These are phyloP conservation scores for Magnusiomyces clavatus DNA, from an alignment of 1,139 yeast species.

Conservation along the genomic window DNA sequence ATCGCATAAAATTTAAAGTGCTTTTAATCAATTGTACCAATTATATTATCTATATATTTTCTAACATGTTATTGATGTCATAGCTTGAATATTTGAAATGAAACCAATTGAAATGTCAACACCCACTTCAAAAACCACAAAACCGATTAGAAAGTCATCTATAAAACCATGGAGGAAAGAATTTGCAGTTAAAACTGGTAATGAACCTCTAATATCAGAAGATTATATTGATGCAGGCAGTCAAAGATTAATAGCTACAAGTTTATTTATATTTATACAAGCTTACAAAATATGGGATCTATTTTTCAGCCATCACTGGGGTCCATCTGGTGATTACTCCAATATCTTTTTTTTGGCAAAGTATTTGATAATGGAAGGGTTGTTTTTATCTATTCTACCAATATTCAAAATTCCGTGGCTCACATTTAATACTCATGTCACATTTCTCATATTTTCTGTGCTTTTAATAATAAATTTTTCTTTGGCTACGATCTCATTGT, in stretches of 20 bases:
- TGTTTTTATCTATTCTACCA: slow-evolving; percentile 63
- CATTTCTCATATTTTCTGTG: slow-evolving; percentile 32
- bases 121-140: slow-evolving; percentile 2
- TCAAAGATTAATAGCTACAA: slow-evolving; percentile 59
- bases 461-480: slow-evolving; percentile 34
- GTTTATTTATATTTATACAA: slow-evolving; percentile 66
- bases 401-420: slow-evolving; percentile 67
- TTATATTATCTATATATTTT: not conserved
- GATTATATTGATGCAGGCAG: slow-evolving; percentile 60
- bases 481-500: slow-evolving; percentile 30
- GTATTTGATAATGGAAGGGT: slow-evolving; percentile 64
- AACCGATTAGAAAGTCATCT: slow-evolving; percentile 3
- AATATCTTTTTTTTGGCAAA: slow-evolving; percentile 52
- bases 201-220: slow-evolving; percentile 29
- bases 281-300: slow-evolving; percentile 77
- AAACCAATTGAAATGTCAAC: slow-evolving; percentile 6
- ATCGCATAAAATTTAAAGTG: not conserved
- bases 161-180: slow-evolving; percentile 15
- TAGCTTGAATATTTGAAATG: no score
- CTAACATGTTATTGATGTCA: not conserved
- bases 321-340: slow-evolving; percentile 37
- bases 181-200: slow-evolving; percentile 1
- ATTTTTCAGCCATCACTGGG: slow-evolving; percentile 33
- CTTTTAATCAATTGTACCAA: no score
- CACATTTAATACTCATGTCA: slow-evolving; percentile 40